Percentiles rank a stretch among this genome's conserved stretches.
These are phyloP conservation scores for Penicillium brasilianum DNA, from an alignment of 2,329 filamentous ascomycete genomes.

Conservation along the genomic window DNA sequence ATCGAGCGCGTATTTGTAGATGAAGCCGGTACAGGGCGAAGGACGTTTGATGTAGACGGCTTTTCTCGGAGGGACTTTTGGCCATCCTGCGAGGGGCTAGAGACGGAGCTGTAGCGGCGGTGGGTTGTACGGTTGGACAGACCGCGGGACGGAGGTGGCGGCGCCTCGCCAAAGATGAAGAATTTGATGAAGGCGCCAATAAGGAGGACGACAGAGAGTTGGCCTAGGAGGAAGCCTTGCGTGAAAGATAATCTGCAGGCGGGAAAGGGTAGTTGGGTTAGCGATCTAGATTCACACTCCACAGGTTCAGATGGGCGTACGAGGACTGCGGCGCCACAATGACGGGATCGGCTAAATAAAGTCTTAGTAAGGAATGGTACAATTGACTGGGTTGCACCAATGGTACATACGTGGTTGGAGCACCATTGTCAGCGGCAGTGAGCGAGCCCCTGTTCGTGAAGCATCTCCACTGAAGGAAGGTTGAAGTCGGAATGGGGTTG, in stretches of 20 bases:
- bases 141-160: conserved; percentile 79
- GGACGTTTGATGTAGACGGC: conserved; percentile 67
- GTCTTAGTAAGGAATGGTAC: conserved; percentile 20
- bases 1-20: conserved; percentile 84
- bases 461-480: conserved; percentile 18
- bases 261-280: conserved; percentile 16
- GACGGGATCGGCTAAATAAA: conserved; percentile 35
- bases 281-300: conserved; percentile 20
- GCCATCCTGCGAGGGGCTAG: conserved; percentile 46
- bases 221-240: conserved; percentile 89
- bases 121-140: conserved; percentile 77
- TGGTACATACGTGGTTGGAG: conserved; percentile 37
- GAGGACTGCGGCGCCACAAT: conserved; percentile 47
- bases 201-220: conserved; percentile 87
- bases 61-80: conserved; percentile 53
- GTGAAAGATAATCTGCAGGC: conserved; percentile 78
- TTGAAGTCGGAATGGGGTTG: conserved; percentile 20
- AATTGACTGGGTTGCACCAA: background rate
- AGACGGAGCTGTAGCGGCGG: conserved; percentile 71
- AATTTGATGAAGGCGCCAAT: conserved; percentile 98
- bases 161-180: conserved; percentile 97
- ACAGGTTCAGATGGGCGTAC: conserved; percentile 37
- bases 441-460: conserved; percentile 27
- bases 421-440: conserved; percentile 38
- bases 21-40: conserved; percentile 73